Conservation (phyloP, 768 basidiomycete genomes). For the Auricularia sp. region DNA sequence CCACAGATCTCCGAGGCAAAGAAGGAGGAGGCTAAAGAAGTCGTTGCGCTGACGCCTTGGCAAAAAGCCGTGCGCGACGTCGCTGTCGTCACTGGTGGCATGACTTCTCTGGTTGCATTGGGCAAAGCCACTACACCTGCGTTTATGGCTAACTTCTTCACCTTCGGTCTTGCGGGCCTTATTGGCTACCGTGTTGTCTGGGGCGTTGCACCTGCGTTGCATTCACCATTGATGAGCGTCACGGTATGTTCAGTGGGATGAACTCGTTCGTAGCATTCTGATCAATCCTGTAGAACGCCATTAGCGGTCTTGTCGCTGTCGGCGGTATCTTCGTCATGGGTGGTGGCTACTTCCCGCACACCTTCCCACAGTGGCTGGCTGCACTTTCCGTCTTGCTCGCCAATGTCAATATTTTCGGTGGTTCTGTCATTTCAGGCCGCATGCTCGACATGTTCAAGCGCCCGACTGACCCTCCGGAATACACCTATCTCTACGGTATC, state of each 20-base stretch:
- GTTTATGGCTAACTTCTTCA: constrained; percentile 86
- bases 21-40: constrained; percentile 34
- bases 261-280: constrained; percentile 5
- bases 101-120: constrained; percentile 61
- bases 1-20: constrained; percentile 40
- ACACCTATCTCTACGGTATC: constrained; percentile 70
- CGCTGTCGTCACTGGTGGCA: constrained; percentile 59
- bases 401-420: constrained; percentile 80
- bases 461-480: constrained; percentile 78
- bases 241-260: constrained; percentile 66
- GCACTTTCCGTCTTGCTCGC: constrained; percentile 79
- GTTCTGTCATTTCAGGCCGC: constrained; percentile 81
- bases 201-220: constrained; percentile 74
- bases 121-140: constrained; percentile 72
- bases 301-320: constrained; percentile 57
- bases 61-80: constrained; percentile 72
- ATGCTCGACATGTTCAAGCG: constrained; percentile 93
- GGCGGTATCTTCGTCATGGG: constrained; percentile 89
- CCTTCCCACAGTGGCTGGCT: constrained; percentile 69
- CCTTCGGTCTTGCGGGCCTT: constrained; percentile 75
- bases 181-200: constrained; percentile 85
- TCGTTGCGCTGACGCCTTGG: constrained; percentile 69
- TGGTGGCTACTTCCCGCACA: constrained; percentile 73
- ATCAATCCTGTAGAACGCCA: not conserved
- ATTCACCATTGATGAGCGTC: constrained; percentile 72